phyloP scores from a whole-genome alignment of 192 early-diverging fungal genomes.

The Podila horticola region DNA sequence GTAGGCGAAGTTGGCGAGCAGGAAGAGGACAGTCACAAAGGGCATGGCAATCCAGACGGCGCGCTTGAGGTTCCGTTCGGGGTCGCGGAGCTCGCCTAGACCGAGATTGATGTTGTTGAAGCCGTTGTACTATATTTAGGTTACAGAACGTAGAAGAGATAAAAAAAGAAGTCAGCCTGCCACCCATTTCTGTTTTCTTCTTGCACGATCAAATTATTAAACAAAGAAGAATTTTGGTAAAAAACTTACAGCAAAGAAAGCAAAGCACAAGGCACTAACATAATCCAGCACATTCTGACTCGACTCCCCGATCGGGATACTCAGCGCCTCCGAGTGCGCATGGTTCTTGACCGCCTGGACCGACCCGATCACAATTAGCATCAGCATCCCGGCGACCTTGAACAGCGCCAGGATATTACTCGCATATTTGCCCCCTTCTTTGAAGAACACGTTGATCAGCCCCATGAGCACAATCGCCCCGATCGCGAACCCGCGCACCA shows the following conservation, averaged over 20 bases:
- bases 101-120: constrained; percentile 58
- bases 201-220: no score
- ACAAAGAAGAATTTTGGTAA: neutral
- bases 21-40: constrained; percentile 46
- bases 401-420: constrained; percentile 45
- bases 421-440: constrained; percentile 52
- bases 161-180: neutral
- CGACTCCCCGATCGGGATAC: constrained; percentile 34
- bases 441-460: constrained; percentile 54
- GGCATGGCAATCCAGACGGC: constrained; percentile 48
- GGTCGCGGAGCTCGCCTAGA: constrained; percentile 47
- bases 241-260: constrained; percentile 50
- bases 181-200: no score
- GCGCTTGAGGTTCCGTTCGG: constrained; percentile 40
- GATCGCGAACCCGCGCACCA: constrained; percentile 27
- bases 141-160: neutral
- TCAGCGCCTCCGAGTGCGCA: constrained; percentile 32
- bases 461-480: constrained; percentile 34
- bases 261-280: constrained; percentile 47
- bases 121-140: constrained; percentile 39
- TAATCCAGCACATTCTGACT: constrained; percentile 46
- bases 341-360: constrained; percentile 44
- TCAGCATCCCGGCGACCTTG: constrained; percentile 44
- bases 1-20: constrained; percentile 53
- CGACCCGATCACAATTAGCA: constrained; percentile 45